phyloP scores from a whole-genome alignment of 1,284 basidiomycete species.

The Ustilago crameri region DNA sequence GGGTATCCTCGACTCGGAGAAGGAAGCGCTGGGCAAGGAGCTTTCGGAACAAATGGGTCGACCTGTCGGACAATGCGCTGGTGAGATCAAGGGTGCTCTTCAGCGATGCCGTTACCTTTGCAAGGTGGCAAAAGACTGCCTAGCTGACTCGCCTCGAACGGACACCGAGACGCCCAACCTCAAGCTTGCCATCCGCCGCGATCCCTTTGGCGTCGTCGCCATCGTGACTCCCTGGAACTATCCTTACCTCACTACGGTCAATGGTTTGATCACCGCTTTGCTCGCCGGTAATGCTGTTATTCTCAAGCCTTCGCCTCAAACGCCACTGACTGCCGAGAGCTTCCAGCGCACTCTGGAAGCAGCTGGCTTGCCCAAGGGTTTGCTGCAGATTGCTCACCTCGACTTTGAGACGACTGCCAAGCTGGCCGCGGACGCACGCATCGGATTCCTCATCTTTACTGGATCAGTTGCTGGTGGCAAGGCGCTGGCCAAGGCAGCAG shows the following conservation, averaged over 20 bases:
- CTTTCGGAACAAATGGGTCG: slow-evolving; percentile 85
- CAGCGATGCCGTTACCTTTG: slow-evolving; percentile 86
- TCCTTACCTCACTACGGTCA: slow-evolving; percentile 72
- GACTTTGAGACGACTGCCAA: slow-evolving; percentile 75
- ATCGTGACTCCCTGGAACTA: slow-evolving; percentile 91
- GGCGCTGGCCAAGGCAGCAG: slow-evolving; percentile 76
- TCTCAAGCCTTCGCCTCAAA: slow-evolving; percentile 94
- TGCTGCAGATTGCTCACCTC: slow-evolving; percentile 84
- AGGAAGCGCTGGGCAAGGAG: slow-evolving; percentile 79
- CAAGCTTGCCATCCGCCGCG: slow-evolving; percentile 81
- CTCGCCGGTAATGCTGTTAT: slow-evolving; percentile 82
- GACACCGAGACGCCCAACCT: slow-evolving; percentile 85
- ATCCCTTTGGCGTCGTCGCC: slow-evolving; percentile 86
- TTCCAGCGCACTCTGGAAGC: slow-evolving; percentile 76
- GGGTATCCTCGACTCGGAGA: slow-evolving; percentile 74
- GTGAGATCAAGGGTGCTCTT: slow-evolving; percentile 83
- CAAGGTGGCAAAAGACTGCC: slow-evolving; percentile 79
- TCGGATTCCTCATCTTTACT: slow-evolving; percentile 89
- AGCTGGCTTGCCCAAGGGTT: slow-evolving; percentile 81
- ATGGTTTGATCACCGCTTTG: slow-evolving; percentile 76
- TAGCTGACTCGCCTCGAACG: slow-evolving; percentile 80
- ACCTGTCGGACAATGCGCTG: slow-evolving; percentile 79
- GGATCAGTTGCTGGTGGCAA: slow-evolving; percentile 80
- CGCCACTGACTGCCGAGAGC: slow-evolving; percentile 85
- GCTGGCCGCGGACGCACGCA: slow-evolving; percentile 76